Percentiles rank a stretch among this genome's conserved stretches.
These are phyloP conservation scores for Globisporangium acanthophoron DNA, from an alignment of 352 stramenopile genomes.

Conservation along the genomic window DNA sequence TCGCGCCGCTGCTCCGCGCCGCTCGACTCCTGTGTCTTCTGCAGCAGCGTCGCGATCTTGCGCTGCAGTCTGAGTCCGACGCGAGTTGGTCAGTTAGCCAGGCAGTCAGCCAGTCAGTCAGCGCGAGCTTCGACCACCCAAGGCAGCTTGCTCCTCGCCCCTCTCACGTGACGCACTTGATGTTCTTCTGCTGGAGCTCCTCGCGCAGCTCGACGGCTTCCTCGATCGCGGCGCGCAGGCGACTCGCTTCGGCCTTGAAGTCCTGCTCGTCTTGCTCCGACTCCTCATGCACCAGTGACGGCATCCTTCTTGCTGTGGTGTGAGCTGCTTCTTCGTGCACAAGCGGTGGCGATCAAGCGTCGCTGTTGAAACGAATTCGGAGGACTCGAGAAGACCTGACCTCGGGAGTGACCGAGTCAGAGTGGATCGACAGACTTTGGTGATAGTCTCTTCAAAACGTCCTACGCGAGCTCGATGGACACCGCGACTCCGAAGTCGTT, in stretches of 20 bases:
- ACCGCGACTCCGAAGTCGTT: background rate
- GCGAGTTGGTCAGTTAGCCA: background rate
- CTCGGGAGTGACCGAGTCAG: no score
- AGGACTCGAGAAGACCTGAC: no score
- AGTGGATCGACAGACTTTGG: no score
- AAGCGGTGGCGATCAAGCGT: no score
- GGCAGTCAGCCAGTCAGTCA: no score
- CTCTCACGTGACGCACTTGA: conserved; percentile 27
- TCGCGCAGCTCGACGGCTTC: conserved; percentile 50
- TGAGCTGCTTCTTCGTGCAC: no score
- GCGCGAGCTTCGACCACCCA: no score
- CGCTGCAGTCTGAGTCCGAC: conserved; percentile 49
- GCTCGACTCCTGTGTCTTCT: conserved; percentile 60
- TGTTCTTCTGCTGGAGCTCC: conserved; percentile 70
- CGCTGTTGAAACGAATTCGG: background rate
- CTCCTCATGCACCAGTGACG: conserved; percentile 3
- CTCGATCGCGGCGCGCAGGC: conserved; percentile 45
- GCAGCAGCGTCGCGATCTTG: conserved; percentile 58
- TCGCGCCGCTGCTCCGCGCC: conserved; percentile 27
- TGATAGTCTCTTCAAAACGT: background rate
- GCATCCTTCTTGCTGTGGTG: background rate
- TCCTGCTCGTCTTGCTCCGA: conserved; percentile 39
- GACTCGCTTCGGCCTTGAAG: conserved; percentile 25
- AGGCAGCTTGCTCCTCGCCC: no score
- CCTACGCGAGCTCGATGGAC: conserved; percentile 1